Evolutionary conservation across 192 early-diverging fungal genomes (phyloP), one percentile per base, ranked within the genome.

Genomic region (Coemansia interrupta): DNA sequence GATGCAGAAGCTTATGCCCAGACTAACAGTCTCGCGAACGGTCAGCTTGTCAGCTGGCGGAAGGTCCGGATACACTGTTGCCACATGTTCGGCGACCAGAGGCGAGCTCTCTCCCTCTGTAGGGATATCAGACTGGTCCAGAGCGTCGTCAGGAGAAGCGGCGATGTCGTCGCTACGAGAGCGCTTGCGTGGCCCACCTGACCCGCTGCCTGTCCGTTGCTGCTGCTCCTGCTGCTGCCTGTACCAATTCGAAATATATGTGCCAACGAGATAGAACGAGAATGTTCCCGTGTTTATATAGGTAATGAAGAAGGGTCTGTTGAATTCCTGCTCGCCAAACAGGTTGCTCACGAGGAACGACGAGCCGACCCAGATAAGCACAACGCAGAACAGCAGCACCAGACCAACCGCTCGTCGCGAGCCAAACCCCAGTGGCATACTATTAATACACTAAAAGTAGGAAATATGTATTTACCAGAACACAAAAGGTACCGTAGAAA

Each of bases 341-440:
- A 90, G 82, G 71, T 79, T 84, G 82, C 84, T 89, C 73, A 89
- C 87, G 13, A 90, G 65, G 67, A 89, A 92, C 17, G 88, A 89
- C 40, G 86, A 87, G 0, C 80, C 79, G 3, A 89, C 87, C 90
- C 90, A 92, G 46, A 92, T 89, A 50, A 87, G 60, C 43, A 90
- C 90, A 9, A 92, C 89, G 48, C 76, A 64, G 12, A 90, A 68
- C 18, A 92, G 70, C 26, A 83, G 69, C 2, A 84, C 13, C n/a
- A 90, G 71, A 8, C 90, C 90, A 23, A 81, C 39, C n/a, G 80
- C 64, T 22, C 83, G 85, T 13, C 89, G 83, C 12, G 60, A 40
- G 13, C 12, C 40, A 20, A 32, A 19, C 3, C 19, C 40, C 15
- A 28, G 19, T n/a, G 60, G 22, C 63, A 65, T 65, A 13, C 5